A percentile compares a stretch with the other conserved stretches of the same genome.
phyloP scores from a whole-genome alignment of 1,139 yeast species.

The Tardiomyces blankii region DNA sequence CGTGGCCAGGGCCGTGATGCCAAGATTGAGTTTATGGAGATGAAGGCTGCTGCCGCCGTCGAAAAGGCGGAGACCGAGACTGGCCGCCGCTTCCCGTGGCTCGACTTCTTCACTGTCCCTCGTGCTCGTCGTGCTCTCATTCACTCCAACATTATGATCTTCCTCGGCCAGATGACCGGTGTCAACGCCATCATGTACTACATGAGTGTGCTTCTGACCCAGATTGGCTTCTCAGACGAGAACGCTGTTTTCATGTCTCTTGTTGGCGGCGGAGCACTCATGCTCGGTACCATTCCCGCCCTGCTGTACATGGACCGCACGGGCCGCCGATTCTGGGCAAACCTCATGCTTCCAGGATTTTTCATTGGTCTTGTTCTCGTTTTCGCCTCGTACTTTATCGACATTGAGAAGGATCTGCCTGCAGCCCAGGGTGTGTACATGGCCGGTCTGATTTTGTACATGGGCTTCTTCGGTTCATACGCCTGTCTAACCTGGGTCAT shows the following conservation, averaged over 20 bases:
- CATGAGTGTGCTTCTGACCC: slow-evolving; percentile 43
- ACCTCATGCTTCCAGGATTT: slow-evolving; percentile 54
- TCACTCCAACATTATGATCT: slow-evolving; percentile 81
- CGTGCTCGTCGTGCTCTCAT: slow-evolving; percentile 54
- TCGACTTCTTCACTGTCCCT: neutral
- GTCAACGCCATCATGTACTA: slow-evolving; percentile 81
- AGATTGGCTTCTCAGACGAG: slow-evolving; percentile 52
- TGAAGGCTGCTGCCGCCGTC: neutral
- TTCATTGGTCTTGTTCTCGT: slow-evolving; percentile 56
- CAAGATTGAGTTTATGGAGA: slow-evolving; percentile 14
- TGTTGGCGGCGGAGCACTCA: slow-evolving; percentile 80
- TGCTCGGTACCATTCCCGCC: slow-evolving; percentile 76
- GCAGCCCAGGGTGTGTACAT: slow-evolving; percentile 58
- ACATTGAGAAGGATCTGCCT: slow-evolving; percentile 18
- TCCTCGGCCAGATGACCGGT: slow-evolving; percentile 91
- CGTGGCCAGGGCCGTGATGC: slow-evolving; percentile 14
- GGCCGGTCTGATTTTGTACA: slow-evolving; percentile 62
- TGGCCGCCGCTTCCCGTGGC: slow-evolving; percentile 5
- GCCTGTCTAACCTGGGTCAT: slow-evolving; percentile 24
- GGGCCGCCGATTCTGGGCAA: slow-evolving; percentile 48
- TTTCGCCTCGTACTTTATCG: slow-evolving; percentile 54
- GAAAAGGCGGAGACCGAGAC: slow-evolving; percentile 8
- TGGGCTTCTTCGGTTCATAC: slow-evolving; percentile 70
- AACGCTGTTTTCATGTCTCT: slow-evolving; percentile 67
- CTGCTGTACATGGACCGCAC: slow-evolving; percentile 68